These are phyloP conservation scores for Catharanthus roseus DNA, from an alignment of 257 asterid species.

Conservation along the genomic window DNA sequence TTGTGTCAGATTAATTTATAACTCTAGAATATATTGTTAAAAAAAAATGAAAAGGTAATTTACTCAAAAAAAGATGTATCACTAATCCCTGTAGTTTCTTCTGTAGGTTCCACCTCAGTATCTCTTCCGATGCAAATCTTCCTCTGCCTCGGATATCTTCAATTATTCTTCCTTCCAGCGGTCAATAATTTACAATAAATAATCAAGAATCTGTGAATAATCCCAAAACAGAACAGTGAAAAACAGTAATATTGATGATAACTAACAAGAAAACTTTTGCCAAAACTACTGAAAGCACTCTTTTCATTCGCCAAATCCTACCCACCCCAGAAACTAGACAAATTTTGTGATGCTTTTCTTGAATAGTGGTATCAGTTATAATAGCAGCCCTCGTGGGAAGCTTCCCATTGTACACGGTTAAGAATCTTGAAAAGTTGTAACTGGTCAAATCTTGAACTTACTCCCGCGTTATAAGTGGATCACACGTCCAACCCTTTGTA, in stretches of 20 bases:
- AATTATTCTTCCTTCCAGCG: no score
- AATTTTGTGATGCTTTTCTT: neutral
- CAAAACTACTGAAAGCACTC: neutral
- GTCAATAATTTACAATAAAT: no score
- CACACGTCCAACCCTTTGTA: neutral
- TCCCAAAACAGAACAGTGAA: neutral
- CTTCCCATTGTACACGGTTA: neutral
- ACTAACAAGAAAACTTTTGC: neutral
- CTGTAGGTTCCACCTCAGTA: no score
- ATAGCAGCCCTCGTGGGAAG: neutral
- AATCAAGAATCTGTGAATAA: no score
- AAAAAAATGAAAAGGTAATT: no score
- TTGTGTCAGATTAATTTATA: no score
- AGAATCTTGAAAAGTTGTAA: neutral
- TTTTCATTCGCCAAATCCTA: neutral
- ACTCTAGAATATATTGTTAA: no score
- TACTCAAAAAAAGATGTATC: no score
- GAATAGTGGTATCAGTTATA: neutral
- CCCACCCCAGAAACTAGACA: neutral
- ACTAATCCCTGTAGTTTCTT: no score
- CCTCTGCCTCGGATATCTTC: neutral
- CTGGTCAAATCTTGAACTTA: slow-evolving; percentile 4
- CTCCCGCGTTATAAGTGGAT: neutral
- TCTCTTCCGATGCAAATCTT: neutral
- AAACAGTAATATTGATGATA: neutral